These are phyloP conservation scores for Infundibulicybe gibba DNA, from an alignment of 768 basidiomycete genomes.

Conservation along the genomic window DNA sequence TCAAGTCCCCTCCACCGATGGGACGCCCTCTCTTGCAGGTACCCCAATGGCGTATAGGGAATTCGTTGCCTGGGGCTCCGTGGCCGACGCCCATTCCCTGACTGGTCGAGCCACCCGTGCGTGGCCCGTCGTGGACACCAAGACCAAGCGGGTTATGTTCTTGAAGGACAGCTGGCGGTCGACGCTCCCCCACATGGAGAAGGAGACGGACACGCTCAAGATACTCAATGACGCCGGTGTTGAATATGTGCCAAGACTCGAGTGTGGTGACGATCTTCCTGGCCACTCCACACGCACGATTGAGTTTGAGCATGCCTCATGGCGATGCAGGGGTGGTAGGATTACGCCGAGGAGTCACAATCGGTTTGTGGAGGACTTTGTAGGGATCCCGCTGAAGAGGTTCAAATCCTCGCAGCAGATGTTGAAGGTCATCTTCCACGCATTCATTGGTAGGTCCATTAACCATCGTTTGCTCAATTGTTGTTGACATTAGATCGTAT, in stretches of 20 bases:
- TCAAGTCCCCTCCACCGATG: not conserved
- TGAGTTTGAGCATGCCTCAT: not conserved
- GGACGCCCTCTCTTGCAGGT: slow-evolving; percentile 1
- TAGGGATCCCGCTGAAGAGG: slow-evolving; percentile 2
- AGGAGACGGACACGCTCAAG: slow-evolving; percentile 15
- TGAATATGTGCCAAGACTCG: slow-evolving; percentile 16
- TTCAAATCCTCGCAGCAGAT: slow-evolving; percentile 2
- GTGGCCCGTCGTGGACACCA: slow-evolving; percentile 11
- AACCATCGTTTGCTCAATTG: too few relatives aligned
- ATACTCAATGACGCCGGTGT: slow-evolving; percentile 8
- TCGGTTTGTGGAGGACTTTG: not conserved
- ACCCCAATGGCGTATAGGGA: not conserved
- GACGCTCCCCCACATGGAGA: not conserved
- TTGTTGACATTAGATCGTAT: too few relatives aligned
- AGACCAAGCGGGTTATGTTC: slow-evolving; percentile 9
- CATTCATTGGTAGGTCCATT: too few relatives aligned
- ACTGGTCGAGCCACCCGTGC: slow-evolving; percentile 14
- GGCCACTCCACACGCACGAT: slow-evolving; percentile 12
- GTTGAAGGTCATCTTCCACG: not conserved
- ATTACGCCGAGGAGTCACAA: not conserved
- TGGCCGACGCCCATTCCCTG: slow-evolving; percentile 7
- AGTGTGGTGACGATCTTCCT: slow-evolving; percentile 24
- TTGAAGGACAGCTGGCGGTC: slow-evolving; percentile 24
- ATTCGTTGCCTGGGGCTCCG: slow-evolving; percentile 12
- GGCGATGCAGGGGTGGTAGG: not conserved